A percentile compares a stretch with the other conserved stretches of the same genome.
Conservation (phyloP, 1,284 basidiomycete genomes). For the Naganishia liquefaciens region DNA sequence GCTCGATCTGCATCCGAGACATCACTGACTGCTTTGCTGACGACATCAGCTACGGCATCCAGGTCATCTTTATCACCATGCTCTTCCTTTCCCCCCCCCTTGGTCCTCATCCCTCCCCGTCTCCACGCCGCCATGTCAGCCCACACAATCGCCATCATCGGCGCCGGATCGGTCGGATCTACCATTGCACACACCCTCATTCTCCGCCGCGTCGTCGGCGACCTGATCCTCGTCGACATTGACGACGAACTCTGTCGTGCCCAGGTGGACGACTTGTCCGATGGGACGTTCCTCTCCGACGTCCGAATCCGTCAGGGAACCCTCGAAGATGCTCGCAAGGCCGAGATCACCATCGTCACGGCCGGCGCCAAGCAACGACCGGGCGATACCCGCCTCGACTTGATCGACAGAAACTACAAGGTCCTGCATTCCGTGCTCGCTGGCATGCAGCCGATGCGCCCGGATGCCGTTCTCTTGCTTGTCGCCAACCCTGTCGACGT, state of each 20-base stretch:
- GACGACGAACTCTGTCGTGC: slow-evolving; percentile 26
- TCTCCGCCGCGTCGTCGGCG: slow-evolving; percentile 29
- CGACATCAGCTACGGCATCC: neutral
- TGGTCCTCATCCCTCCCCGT: too few species aligned
- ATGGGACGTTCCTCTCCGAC: slow-evolving; percentile 26
- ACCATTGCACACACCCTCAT: slow-evolving; percentile 29
- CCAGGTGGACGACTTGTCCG: slow-evolving; percentile 28
- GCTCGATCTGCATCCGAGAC: too few species aligned
- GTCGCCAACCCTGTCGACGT: slow-evolving; percentile 29
- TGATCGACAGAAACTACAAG: slow-evolving; percentile 31
- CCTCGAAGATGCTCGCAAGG: slow-evolving; percentile 14
- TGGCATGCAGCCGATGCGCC: slow-evolving; percentile 25
- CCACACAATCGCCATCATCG: slow-evolving; percentile 32
- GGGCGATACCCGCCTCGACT: slow-evolving; percentile 23
- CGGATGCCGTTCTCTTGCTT: slow-evolving; percentile 21
- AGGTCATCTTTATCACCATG: neutral
- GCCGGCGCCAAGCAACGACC: slow-evolving; percentile 29
- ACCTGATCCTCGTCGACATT: slow-evolving; percentile 31
- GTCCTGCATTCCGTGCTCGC: slow-evolving; percentile 26
- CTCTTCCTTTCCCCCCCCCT: too few species aligned
- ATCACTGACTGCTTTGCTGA: too few species aligned
- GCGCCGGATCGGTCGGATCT: slow-evolving; percentile 29
- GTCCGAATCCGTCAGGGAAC: slow-evolving; percentile 26
- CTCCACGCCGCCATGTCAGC: slow-evolving; percentile 12
- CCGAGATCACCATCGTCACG: slow-evolving; percentile 29